phyloP scores from a whole-genome alignment of 345 rosid genomes.

The Lepidium africanum region DNA sequence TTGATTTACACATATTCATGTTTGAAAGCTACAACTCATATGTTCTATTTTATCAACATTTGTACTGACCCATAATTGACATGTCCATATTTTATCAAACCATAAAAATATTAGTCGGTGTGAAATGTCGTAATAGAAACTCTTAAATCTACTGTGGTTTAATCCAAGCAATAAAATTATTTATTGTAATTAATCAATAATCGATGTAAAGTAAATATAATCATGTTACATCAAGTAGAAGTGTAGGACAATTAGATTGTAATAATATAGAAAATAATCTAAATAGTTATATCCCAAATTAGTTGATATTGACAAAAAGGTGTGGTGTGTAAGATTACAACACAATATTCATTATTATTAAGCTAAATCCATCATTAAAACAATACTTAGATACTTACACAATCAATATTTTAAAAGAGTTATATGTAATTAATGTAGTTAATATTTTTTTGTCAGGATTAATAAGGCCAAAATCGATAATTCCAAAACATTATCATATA shows the following conservation, averaged over 20 bases:
- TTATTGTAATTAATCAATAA: neutral
- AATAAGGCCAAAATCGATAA: too few relatives aligned
- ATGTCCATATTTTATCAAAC: neutral
- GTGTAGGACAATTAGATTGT: neutral
- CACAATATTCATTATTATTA: too few relatives aligned
- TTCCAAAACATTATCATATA: too few relatives aligned
- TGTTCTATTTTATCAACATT: constrained; percentile 7
- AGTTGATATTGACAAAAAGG: too few relatives aligned
- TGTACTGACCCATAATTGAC: constrained; percentile 18
- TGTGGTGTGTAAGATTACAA: too few relatives aligned
- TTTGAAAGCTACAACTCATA: constrained; percentile 12
- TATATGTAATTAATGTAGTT: neutral
- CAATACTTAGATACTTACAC: neutral
- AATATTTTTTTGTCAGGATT: neutral
- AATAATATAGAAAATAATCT: too few relatives aligned
- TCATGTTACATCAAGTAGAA: too few relatives aligned
- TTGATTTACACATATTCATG: constrained; percentile 23
- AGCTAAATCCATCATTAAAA: neutral
- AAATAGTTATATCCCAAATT: too few relatives aligned
- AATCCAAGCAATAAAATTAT: neutral
- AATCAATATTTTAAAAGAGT: neutral
- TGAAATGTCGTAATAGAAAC: neutral
- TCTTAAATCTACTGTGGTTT: neutral
- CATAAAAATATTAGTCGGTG: neutral
- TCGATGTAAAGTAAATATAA: neutral